These are phyloP conservation scores for Candida sphagnicola DNA, from an alignment of 805 yeast genomes.

Conservation along the genomic window DNA sequence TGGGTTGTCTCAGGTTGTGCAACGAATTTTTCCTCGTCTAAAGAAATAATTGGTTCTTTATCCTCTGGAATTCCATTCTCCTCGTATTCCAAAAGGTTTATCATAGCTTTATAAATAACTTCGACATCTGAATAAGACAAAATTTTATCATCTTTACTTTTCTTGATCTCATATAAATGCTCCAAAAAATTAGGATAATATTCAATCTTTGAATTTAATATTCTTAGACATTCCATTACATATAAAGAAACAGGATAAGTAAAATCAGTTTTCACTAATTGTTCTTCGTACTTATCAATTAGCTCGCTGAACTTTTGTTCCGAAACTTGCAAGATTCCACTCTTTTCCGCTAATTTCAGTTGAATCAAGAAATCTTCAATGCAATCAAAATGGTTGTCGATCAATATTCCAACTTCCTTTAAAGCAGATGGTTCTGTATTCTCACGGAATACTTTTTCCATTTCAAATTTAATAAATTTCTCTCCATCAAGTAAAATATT, in stretches of 20 bases:
- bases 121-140: conserved; percentile 13
- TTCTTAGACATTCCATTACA: conserved; percentile 11
- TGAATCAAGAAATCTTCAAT: conserved; percentile 6
- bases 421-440: conserved; percentile 10
- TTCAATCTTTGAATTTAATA: conserved; percentile 14
- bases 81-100: conserved; percentile 1
- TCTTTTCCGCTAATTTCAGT: conserved; percentile 2
- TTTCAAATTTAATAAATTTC: conserved; percentile 23
- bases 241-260: conserved; percentile 1
- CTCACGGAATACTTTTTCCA: conserved; percentile 7
- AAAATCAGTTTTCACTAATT: background rate
- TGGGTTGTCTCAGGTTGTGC: conserved; percentile 1
- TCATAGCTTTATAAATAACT: conserved; percentile 15
- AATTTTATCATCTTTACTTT: conserved; percentile 6
- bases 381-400: conserved; percentile 8
- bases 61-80: background rate
- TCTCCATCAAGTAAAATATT: conserved; percentile 25
- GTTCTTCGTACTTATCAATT: conserved; percentile 6
- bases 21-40: conserved; percentile 1
- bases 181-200: conserved; percentile 19
- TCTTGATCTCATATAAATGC: conserved; percentile 13
- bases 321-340: conserved; percentile 7
- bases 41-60: conserved; percentile 2
- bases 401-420: conserved; percentile 9
- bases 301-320: conserved; percentile 10